Base-by-base conservation (phyloP, 2,329 filamentous ascomycete genomes). In the Hypoxylon sp. region DNA sequence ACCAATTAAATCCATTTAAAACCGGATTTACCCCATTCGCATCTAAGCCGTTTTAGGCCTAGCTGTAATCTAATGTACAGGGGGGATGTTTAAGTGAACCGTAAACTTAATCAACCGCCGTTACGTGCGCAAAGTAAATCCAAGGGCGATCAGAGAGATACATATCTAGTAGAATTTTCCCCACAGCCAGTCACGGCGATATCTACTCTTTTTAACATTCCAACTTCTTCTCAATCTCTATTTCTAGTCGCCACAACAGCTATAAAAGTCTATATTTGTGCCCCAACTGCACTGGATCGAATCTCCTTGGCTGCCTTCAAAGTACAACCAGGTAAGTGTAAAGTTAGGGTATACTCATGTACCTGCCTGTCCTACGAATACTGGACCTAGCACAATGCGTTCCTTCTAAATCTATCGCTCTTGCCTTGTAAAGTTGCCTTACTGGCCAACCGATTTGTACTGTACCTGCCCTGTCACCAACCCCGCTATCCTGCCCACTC, bases 111-210 rank as follows among this genome's bases (percentile, higher is more conserved):
- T 65, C 55, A 61, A 57, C 35, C 33, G 50, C 33, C 44, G 53
- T 60, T 68, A 62, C 56, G 56, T 68, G 46, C 57, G 51, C 39
- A 58, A 61, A 57, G 44, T 17, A 52, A 68, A 55, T 62, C 42
- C 46, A 48, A 60, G 33, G 39, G 37, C 48, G 46, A 63, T 60
- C 56, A 52, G 31, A 55, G 26, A 29, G 31, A 50, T 42, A 52
- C 29, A 56, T 51, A 47, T 57, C 47, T 57, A 10, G 14, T 26
- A 46, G 26, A 53, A 47, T 19, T 62, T 60, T 44, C 46, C 33
- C 35, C 46, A 19, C 47, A 37, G n/a, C 24, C 24, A 39, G 42
- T 44, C 24, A 19, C 47, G 14, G 51, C 22, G 22, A 58, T 37
- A 48, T 37, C 29, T 31, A 31, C 29, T 50, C 37, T 56, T 46